phyloP scores from a whole-genome alignment of 75 land plant species.

The Picea glauca region DNA sequence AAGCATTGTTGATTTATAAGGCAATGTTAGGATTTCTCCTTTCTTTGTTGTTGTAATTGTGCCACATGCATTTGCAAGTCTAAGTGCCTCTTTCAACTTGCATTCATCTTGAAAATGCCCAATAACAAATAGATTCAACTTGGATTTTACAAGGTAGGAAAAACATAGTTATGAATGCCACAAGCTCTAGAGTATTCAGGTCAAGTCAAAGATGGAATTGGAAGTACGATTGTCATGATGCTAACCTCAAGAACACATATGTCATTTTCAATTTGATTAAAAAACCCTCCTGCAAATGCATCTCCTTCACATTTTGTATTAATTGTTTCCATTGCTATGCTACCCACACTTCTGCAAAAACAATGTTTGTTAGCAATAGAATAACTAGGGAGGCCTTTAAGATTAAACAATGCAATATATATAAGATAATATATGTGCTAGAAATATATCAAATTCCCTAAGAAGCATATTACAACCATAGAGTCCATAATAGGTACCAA shows the following conservation, averaged over 20 bases:
- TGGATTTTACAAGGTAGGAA: neutral
- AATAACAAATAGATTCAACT: neutral
- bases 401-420: too few species aligned
- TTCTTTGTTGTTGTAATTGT: constrained; percentile 36
- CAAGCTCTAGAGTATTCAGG: too few species aligned
- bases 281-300: constrained; percentile 31
- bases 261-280: constrained; percentile 13
- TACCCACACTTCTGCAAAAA: neutral
- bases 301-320: constrained; percentile 42
- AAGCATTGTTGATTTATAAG: constrained; percentile 11
- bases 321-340: constrained; percentile 15
- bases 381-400: too few species aligned
- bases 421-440: too few species aligned
- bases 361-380: neutral
- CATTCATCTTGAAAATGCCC: constrained; percentile 12
- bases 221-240: neutral
- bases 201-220: too few species aligned
- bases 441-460: too few species aligned
- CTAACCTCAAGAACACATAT: constrained; percentile 5
- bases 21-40: constrained; percentile 42
- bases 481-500: too few species aligned
- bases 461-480: too few species aligned
- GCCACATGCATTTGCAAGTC: constrained; percentile 35
- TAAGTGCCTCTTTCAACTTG: constrained; percentile 16
- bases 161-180: too few species aligned